Conservation (phyloP, 2,329 filamentous ascomycete species). For the Botrytis byssoidea region DNA sequence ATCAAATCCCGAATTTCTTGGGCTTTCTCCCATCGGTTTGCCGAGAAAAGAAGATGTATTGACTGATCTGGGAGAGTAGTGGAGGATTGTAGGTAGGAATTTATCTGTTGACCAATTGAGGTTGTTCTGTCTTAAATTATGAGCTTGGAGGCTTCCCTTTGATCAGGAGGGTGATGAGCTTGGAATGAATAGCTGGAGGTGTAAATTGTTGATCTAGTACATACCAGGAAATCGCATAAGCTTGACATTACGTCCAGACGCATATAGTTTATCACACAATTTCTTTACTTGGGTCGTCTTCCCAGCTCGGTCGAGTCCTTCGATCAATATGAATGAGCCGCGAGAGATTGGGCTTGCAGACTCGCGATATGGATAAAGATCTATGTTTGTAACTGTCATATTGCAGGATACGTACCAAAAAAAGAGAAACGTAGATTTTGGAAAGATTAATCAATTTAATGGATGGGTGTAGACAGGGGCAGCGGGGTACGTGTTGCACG, state of each 20-base stretch:
- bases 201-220: slow-evolving; percentile 14
- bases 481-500: slow-evolving; percentile 10
- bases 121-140: slow-evolving; percentile 58
- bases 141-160: slow-evolving; percentile 2
- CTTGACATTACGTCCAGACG: slow-evolving; percentile 51
- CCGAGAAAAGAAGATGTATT: slow-evolving; percentile 70
- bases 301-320: slow-evolving; percentile 69
- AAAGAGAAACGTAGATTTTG: not conserved
- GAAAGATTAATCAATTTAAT: not conserved
- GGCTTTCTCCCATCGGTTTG: slow-evolving; percentile 65
- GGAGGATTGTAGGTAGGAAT: slow-evolving; percentile 60
- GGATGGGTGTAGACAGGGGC: not conserved
- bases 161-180: not conserved
- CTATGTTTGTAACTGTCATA: slow-evolving; percentile 25
- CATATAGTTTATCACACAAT: slow-evolving; percentile 53
- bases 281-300: slow-evolving; percentile 69
- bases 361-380: slow-evolving; percentile 35
- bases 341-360: slow-evolving; percentile 38
- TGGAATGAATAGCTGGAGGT: not conserved
- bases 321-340: slow-evolving; percentile 66
- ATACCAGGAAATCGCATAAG: slow-evolving; percentile 66
- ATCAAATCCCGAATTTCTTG: slow-evolving; percentile 53
- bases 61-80: slow-evolving; percentile 65
- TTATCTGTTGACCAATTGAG: slow-evolving; percentile 66
- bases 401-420: not conserved